These are phyloP conservation scores for Pseudodiploospora longispora DNA, from an alignment of 2,329 filamentous ascomycete species.

Conservation along the genomic window DNA sequence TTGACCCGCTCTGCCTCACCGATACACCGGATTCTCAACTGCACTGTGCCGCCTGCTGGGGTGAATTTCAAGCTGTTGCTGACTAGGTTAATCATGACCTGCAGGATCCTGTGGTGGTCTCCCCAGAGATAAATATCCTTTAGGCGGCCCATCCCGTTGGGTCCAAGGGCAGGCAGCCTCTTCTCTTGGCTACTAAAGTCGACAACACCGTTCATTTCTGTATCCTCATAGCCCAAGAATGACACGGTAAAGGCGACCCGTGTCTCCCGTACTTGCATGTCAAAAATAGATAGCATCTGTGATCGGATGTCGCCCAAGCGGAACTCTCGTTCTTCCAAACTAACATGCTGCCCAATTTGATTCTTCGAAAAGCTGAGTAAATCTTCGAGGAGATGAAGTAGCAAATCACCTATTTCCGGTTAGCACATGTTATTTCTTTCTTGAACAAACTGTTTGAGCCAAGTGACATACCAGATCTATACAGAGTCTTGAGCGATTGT, in stretches of 20 bases:
- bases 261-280: slow-evolving; percentile 78
- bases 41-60: slow-evolving; percentile 64
- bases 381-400: slow-evolving; percentile 82
- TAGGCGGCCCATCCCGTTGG: slow-evolving; percentile 56
- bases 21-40: slow-evolving; percentile 66
- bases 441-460: background rate
- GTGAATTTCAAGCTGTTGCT: slow-evolving; percentile 93
- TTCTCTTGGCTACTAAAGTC: slow-evolving; percentile 26
- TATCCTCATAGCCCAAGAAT: slow-evolving; percentile 43
- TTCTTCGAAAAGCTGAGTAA: slow-evolving; percentile 91
- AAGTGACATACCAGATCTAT: slow-evolving; percentile 39
- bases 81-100: slow-evolving; percentile 89
- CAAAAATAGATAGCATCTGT: slow-evolving; percentile 79
- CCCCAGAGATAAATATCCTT: slow-evolving; percentile 87
- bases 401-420: slow-evolving; percentile 48
- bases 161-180: slow-evolving; percentile 51
- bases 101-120: slow-evolving; percentile 84
- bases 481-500: slow-evolving; percentile 77
- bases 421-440: background rate
- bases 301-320: slow-evolving; percentile 73
- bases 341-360: slow-evolving; percentile 78
- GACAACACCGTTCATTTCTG: slow-evolving; percentile 19
- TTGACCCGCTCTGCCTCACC: slow-evolving; percentile 44
- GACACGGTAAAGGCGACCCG: slow-evolving; percentile 64
- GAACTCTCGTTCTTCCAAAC: slow-evolving; percentile 78